phyloP scores from a whole-genome alignment of 257 asterid species.

The Nicotiana otophora region DNA sequence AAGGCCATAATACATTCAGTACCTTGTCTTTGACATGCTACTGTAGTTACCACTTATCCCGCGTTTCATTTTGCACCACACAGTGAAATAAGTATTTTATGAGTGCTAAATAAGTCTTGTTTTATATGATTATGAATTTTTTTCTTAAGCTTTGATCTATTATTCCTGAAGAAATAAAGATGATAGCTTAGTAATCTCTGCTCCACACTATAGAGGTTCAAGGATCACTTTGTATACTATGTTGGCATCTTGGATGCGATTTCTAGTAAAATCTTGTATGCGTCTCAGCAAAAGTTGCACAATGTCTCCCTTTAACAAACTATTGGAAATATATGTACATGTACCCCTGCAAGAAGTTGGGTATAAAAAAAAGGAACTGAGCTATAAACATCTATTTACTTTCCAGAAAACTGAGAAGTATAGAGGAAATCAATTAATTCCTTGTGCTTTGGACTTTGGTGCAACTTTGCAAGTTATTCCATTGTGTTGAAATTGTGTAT shows the following conservation, averaged over 20 bases:
- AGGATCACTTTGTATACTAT: neutral
- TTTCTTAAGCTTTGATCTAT: neutral
- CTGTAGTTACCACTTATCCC: too few relatives aligned
- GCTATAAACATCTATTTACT: conserved; percentile 3
- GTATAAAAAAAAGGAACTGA: neutral
- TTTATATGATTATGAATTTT: neutral
- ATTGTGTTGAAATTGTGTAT: conserved; percentile 1
- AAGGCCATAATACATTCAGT: too few relatives aligned
- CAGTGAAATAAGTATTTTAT: neutral
- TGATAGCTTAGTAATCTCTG: neutral
- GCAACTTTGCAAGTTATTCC: neutral
- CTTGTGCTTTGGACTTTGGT: neutral
- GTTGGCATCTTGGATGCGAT: neutral
- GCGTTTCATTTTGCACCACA: neutral
- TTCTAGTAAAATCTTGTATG: neutral
- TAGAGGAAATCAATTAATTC: neutral
- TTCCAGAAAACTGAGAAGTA: neutral
- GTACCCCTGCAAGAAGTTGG: neutral
- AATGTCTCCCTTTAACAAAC: neutral
- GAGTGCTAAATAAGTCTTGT: neutral
- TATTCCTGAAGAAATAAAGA: neutral
- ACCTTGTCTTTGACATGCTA: too few relatives aligned
- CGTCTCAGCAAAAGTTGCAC: neutral
- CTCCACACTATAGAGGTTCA: neutral
- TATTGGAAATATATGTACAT: neutral